Conservation (phyloP, 2,329 filamentous ascomycete genomes). For the Colletotrichum brevisporum region DNA sequence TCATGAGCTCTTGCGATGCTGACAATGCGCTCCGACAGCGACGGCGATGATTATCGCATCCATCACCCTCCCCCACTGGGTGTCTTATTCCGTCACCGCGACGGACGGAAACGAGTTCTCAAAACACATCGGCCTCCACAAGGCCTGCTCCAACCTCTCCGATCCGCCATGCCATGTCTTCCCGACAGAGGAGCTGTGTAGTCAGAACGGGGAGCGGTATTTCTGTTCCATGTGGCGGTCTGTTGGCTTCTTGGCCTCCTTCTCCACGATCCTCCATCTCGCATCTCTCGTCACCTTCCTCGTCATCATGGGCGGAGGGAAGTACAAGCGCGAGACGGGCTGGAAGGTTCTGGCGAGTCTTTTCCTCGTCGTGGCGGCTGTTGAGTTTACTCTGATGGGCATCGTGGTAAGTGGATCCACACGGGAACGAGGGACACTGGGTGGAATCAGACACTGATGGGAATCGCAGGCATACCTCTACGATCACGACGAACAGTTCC, state of each 20-base stretch:
- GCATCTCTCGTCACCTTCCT: slow-evolving; percentile 85
- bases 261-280: slow-evolving; percentile 85
- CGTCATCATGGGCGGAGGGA: slow-evolving; percentile 83
- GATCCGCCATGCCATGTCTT: slow-evolving; percentile 74
- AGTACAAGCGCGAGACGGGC: slow-evolving; percentile 83
- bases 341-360: slow-evolving; percentile 83
- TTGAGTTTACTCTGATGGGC: slow-evolving; percentile 83
- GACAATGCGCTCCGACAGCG: slow-evolving; percentile 61
- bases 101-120: slow-evolving; percentile 62
- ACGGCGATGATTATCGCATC: slow-evolving; percentile 79
- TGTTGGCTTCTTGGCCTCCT: slow-evolving; percentile 88
- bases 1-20: slow-evolving; percentile 42
- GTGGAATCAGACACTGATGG: not conserved
- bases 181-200: slow-evolving; percentile 77
- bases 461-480: slow-evolving; percentile 80
- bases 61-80: slow-evolving; percentile 79
- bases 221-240: slow-evolving; percentile 96
- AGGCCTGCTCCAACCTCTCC: slow-evolving; percentile 80
- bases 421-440: not conserved
- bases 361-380: slow-evolving; percentile 74
- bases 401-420: slow-evolving; percentile 77
- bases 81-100: slow-evolving; percentile 72
- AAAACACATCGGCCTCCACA: slow-evolving; percentile 83
- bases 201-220: slow-evolving; percentile 71
- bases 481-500: slow-evolving; percentile 87